Conservation (phyloP, 148 eudicot genomes). For the Cornus florida region DNA sequence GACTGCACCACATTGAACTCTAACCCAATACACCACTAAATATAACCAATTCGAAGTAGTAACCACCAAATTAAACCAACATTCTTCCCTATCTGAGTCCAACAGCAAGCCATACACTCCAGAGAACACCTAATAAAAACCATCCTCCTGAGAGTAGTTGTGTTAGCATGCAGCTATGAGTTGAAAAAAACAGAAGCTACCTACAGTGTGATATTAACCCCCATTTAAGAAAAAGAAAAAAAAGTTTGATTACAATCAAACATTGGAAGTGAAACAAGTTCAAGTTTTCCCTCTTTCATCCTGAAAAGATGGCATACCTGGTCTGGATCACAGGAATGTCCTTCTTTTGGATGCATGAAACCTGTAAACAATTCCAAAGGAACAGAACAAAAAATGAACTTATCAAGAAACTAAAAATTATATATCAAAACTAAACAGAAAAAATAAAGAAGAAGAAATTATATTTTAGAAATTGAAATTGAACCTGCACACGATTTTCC, state of each 20-base stretch:
- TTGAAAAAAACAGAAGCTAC: not conserved
- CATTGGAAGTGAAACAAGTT: not conserved
- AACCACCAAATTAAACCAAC: no score
- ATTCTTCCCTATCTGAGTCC: no score
- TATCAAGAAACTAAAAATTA: not conserved
- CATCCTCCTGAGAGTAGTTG: no score
- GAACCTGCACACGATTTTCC: constrained; percentile 40
- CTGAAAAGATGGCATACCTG: constrained; percentile 46
- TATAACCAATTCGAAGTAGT: no score
- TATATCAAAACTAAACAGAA: not conserved
- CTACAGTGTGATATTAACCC: not conserved
- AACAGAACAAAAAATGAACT: not conserved
- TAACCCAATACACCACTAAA: no score
- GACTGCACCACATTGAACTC: no score
- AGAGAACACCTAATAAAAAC: no score
- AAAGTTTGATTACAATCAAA: no score
- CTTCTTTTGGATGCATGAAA: constrained; percentile 51
- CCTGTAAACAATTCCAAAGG: constrained; percentile 35
- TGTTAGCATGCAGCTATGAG: no score
- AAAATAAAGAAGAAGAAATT: not conserved
- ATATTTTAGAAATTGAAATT: constrained; percentile 10
- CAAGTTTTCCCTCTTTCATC: not conserved
- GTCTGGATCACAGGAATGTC: constrained; percentile 55
- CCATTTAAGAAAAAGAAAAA: not conserved
- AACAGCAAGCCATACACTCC: no score